These are phyloP conservation scores for Madurella mycetomatis DNA, from an alignment of 2,329 filamentous ascomycete genomes.

Conservation along the genomic window DNA sequence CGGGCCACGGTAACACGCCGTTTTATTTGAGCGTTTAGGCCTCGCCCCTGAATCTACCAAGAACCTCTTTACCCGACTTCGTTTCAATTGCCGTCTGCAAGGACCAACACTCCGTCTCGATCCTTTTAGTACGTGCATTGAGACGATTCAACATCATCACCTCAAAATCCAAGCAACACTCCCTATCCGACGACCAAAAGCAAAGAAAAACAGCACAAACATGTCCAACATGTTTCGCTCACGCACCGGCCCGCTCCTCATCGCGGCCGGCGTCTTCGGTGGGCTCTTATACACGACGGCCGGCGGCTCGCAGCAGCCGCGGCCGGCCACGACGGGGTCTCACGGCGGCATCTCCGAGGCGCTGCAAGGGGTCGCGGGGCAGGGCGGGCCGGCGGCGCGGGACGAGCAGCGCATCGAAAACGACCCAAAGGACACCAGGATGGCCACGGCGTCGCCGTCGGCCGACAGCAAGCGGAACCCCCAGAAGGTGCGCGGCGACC, in stretches of 20 bases:
- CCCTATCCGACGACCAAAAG: too few relatives aligned
- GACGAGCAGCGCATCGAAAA: not conserved
- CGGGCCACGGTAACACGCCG: conserved; percentile 1
- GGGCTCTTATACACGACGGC: conserved; percentile 19
- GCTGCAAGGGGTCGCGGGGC: conserved; percentile 12
- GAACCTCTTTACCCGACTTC: not conserved
- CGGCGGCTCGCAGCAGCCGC: conserved; percentile 22
- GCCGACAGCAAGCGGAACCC: conserved; percentile 17
- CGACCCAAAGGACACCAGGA: conserved; percentile 17
- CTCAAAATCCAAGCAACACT: not conserved
- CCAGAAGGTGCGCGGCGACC: conserved; percentile 27
- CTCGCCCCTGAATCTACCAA: too few relatives aligned
- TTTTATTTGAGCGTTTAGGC: not conserved
- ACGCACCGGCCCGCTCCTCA: conserved; percentile 17
- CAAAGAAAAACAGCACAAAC: not conserved
- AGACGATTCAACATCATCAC: too few relatives aligned
- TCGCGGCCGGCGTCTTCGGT: conserved; percentile 12
- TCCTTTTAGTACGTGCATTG: too few relatives aligned
- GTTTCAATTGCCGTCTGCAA: not conserved
- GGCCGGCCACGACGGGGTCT: conserved; percentile 1
- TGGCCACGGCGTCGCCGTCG: conserved; percentile 2
- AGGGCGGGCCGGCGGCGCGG: conserved; percentile 13
- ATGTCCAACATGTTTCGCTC: conserved; percentile 18
- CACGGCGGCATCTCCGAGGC: conserved; percentile 14
- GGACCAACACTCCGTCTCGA: too few relatives aligned